phyloP scores from a whole-genome alignment of 2,329 filamentous ascomycete species.

The Leptographium procerum region DNA sequence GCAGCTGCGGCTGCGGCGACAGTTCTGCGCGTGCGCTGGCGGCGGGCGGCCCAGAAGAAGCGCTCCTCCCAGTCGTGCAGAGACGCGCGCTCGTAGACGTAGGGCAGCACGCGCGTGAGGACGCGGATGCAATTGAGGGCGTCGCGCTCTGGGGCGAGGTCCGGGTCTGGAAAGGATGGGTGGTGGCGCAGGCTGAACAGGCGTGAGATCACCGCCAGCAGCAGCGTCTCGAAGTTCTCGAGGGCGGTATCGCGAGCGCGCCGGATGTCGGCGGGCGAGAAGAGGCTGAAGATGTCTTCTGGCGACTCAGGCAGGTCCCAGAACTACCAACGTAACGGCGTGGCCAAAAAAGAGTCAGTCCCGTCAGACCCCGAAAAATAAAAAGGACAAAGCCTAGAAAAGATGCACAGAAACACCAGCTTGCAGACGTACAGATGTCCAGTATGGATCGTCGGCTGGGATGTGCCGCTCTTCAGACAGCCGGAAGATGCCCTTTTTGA shows the following conservation, averaged over 20 bases:
- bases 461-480: slow-evolving; percentile 88
- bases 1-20: slow-evolving; percentile 23
- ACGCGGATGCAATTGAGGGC: slow-evolving; percentile 93
- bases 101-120: slow-evolving; percentile 80
- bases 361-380: no score
- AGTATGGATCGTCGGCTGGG: slow-evolving; percentile 78
- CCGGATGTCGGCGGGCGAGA: slow-evolving; percentile 79
- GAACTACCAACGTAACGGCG: slow-evolving; percentile 53
- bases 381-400: no score
- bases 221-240: slow-evolving; percentile 80
- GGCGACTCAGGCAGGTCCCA: slow-evolving; percentile 94
- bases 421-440: slow-evolving; percentile 76
- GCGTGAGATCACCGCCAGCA: slow-evolving; percentile 72
- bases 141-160: slow-evolving; percentile 73
- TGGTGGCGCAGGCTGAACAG: slow-evolving; percentile 76
- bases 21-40: slow-evolving; percentile 50
- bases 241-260: slow-evolving; percentile 75
- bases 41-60: slow-evolving; percentile 79
- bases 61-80: slow-evolving; percentile 77
- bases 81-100: slow-evolving; percentile 79
- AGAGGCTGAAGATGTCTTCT: slow-evolving; percentile 94
- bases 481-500: slow-evolving; percentile 96
- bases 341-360: no score
- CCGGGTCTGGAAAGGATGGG: slow-evolving; percentile 78
- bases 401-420: no score